Evolutionary conservation across 176 grass and related monocot genomes (phyloP), one percentile per base, ranked within the genome.

Genomic region (Chrysopogon serrulatus): DNA sequence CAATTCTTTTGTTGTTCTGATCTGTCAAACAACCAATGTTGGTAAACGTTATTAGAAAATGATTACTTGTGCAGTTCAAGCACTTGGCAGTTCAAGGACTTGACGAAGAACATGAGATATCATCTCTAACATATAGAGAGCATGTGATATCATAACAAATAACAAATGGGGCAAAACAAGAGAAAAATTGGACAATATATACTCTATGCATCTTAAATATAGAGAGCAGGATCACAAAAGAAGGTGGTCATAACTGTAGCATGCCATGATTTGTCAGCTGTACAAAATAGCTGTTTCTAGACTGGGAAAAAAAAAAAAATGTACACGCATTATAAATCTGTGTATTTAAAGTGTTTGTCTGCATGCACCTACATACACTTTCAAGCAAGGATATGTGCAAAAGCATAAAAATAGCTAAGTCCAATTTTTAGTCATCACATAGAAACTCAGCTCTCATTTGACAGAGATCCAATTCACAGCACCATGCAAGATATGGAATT

Each of bases 1-100:
- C 96, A 71, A 99, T 95, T 92, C 96, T 92, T 84, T 92, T 99
- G 82, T 95, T 96, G 81, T 96, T 93, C 82, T 98, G 93, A 84
- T 99, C 96, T 98, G 86, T 69, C 16, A 1, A 92, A 41, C 60
- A 85, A 27, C n/a, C 72, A 65, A 71, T 73, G 44, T 1, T 43
- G 16, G 11, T 39, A 65, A 54, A 10, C 21, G 33, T 75, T 28
- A 32, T 8, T 45, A 85, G 66, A 85, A 76, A 77, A 73, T 48
- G 23, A 79, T 31, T 65, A 42, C 33, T 30, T 12, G 16, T 56
- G 47, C 71, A 66, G 68, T 69, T 53, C 30, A 83, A 73, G 28
- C 42, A 83, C 74, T 83, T n/a, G n/a, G 47, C 71, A 66, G 68
- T 69, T 53, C 30, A 83, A 73, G 28, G 35, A 83, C 74, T 83